Evolutionary conservation across 1,139 yeast genomes (phyloP).

Genomic region (Saccharomyces hybrid): DNA sequence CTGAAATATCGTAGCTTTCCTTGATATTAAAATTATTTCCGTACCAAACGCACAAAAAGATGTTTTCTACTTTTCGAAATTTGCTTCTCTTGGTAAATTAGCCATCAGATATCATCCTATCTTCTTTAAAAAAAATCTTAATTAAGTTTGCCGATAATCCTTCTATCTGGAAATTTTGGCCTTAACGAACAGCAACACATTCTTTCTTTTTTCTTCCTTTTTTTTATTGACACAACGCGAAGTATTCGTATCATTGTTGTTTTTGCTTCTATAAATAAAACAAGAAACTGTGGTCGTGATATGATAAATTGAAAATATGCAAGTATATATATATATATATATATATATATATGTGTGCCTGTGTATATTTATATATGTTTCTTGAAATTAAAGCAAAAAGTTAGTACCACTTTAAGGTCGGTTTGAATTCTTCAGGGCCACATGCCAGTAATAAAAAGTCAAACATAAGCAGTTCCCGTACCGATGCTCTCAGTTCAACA

Average conservation of each 20-base stretch:
- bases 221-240: background rate
- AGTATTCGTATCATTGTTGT: background rate
- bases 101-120: no score
- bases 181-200: background rate
- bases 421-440: constrained; percentile 53
- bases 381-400: background rate
- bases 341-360: background rate
- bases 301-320: background rate
- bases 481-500: constrained; percentile 77
- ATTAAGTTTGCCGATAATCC: no score
- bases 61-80: background rate
- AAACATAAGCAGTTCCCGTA: constrained; percentile 75
- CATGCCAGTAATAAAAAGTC: constrained; percentile 68
- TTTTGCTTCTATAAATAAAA: background rate
- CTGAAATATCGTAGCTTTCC: background rate
- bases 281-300: no score
- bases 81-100: no score
- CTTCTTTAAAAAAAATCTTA: background rate
- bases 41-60: background rate
- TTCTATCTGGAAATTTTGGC: no score
- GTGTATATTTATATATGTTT: no score
- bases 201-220: background rate
- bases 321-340: background rate
- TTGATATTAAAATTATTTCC: background rate
- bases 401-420: constrained; percentile 44